These are phyloP conservation scores for Meyerozyma carpophila DNA, from an alignment of 1,139 yeast genomes.

Conservation along the genomic window DNA sequence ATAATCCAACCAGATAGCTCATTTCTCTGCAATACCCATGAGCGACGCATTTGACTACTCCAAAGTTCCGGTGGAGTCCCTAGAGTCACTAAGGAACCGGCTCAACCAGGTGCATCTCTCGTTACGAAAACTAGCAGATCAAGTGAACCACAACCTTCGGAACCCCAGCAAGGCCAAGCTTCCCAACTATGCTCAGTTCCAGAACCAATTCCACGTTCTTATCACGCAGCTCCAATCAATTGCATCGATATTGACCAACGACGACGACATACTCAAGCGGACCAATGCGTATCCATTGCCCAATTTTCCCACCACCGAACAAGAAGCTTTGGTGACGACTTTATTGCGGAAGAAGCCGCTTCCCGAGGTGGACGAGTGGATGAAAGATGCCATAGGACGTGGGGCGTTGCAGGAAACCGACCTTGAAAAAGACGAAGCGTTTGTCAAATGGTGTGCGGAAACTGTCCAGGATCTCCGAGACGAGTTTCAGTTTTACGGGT, in stretches of 20 bases:
- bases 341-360: slow-evolving; percentile 77
- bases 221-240: slow-evolving; percentile 76
- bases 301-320: slow-evolving; percentile 77
- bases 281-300: slow-evolving; percentile 83
- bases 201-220: slow-evolving; percentile 68
- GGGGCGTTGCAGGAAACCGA: slow-evolving; percentile 20
- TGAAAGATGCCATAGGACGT: slow-evolving; percentile 47
- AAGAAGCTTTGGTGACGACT: slow-evolving; percentile 77
- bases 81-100: slow-evolving; percentile 39
- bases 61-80: slow-evolving; percentile 33
- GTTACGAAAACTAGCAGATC: slow-evolving; percentile 38
- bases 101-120: slow-evolving; percentile 43
- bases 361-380: slow-evolving; percentile 91
- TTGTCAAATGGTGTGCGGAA: slow-evolving; percentile 59
- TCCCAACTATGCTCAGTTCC: slow-evolving; percentile 36
- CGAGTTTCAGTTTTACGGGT: slow-evolving; percentile 59
- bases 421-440: slow-evolving; percentile 42
- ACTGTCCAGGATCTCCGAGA: slow-evolving; percentile 48
- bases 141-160: slow-evolving; percentile 35
- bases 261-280: slow-evolving; percentile 51
- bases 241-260: slow-evolving; percentile 58
- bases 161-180: slow-evolving; percentile 33
- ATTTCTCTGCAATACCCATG: slow-evolving; percentile 1
- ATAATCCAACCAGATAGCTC: background rate
- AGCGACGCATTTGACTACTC: slow-evolving; percentile 14